phyloP scores from a whole-genome alignment of 1,139 yeast species.

The Magnusiomyces clavatus region DNA sequence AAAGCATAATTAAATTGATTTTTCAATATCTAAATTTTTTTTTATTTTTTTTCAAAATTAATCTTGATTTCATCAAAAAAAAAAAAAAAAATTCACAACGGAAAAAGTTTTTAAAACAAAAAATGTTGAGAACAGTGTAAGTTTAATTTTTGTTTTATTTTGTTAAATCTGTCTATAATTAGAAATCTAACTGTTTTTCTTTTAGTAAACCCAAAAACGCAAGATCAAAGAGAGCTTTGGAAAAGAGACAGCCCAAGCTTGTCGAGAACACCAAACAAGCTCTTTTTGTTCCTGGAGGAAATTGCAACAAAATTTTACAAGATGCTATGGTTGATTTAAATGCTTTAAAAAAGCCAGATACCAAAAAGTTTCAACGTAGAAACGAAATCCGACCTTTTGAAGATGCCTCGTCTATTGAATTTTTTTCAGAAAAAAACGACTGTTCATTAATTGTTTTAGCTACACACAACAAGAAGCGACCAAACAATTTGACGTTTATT shows the following conservation, averaged over 20 bases:
- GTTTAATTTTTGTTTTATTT: constrained; percentile 4
- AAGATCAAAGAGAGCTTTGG: constrained; percentile 90
- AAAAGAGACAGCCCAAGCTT: constrained; percentile 78
- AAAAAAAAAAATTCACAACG: constrained; percentile 2
- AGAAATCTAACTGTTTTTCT: constrained; percentile 11
- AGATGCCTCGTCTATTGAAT: constrained; percentile 79
- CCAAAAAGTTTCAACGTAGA: constrained; percentile 79
- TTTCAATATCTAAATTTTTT: background rate
- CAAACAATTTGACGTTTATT: constrained; percentile 78
- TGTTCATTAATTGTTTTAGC: constrained; percentile 77
- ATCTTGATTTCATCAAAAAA: constrained; percentile 3
- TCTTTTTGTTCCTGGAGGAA: constrained; percentile 83
- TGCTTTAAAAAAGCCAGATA: constrained; percentile 86
- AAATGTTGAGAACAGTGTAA: constrained; percentile 18
- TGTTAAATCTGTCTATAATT: constrained; percentile 1
- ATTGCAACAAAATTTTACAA: constrained; percentile 70
- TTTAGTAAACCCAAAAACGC: constrained; percentile 80
- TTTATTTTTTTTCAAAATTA: constrained; percentile 1
- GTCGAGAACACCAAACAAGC: constrained; percentile 89
- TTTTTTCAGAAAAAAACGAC: constrained; percentile 92
- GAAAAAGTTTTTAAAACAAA: background rate
- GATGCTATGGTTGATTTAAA: constrained; percentile 86
- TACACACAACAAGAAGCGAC: constrained; percentile 83
- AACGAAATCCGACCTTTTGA: constrained; percentile 91
- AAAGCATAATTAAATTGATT: background rate